phyloP scores from a whole-genome alignment of 305 asterid species.

The Fraxinus platypoda region DNA sequence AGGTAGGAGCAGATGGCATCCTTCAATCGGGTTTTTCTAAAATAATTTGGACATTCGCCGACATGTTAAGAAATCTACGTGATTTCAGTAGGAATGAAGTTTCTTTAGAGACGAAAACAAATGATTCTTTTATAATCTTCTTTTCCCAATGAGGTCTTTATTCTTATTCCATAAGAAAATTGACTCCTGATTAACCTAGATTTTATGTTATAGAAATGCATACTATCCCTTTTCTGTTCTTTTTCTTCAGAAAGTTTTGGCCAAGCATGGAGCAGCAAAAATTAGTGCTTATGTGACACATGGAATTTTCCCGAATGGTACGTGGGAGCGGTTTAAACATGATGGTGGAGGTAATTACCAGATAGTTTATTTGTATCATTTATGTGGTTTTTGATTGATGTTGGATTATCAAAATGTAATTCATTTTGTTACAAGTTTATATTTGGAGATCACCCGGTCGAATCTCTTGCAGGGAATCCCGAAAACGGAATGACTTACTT shows the following conservation, averaged over 20 bases:
- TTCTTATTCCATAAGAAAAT: background rate
- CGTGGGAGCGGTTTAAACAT: conserved; percentile 84
- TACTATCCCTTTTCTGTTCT: background rate
- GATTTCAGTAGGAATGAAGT: background rate
- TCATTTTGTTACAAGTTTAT: background rate
- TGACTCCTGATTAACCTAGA: background rate
- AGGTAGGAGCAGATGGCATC: conserved; percentile 45
- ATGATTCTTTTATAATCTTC: background rate
- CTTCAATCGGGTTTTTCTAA: conserved; percentile 4
- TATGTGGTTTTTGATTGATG: conserved; percentile 6
- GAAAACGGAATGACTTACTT: conserved; percentile 76
- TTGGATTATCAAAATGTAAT: background rate
- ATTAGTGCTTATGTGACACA: conserved; percentile 95
- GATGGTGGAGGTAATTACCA: conserved; percentile 64
- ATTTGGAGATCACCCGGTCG: background rate
- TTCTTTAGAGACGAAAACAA: background rate
- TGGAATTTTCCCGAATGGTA: conserved; percentile 84
- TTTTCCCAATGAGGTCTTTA: background rate
- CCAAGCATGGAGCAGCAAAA: conserved; percentile 83
- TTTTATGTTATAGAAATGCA: background rate
- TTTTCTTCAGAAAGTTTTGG: conserved; percentile 80
- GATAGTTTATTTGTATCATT: conserved; percentile 1
- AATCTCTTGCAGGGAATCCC: conserved; percentile 55
- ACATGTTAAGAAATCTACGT: background rate
- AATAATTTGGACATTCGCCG: background rate